Evolutionary conservation across 139 green algal genomes (phyloP).

Genomic region (Picochlorum sp.): DNA sequence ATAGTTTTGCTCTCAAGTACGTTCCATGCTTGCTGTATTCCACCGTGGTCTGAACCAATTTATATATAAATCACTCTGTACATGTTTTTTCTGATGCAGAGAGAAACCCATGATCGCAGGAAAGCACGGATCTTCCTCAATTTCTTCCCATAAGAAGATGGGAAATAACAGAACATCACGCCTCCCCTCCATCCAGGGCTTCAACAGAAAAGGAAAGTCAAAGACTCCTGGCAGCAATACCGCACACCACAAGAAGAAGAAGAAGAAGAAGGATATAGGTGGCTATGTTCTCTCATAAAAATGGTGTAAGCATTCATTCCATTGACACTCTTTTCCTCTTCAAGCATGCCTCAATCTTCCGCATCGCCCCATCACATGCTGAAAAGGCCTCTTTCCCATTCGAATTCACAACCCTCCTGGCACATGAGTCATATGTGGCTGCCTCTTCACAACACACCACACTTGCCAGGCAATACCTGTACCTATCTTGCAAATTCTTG

Average conservation of each 20-base stretch:
- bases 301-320: no score
- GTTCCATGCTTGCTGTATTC: neutral
- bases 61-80: neutral
- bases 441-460: slow-evolving; percentile 17
- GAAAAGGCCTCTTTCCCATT: slow-evolving; percentile 13
- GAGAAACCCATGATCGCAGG: neutral
- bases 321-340: neutral
- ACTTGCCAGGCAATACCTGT: slow-evolving; percentile 15
- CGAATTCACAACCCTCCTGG: slow-evolving; percentile 16
- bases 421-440: slow-evolving; percentile 14
- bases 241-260: no score
- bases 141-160: neutral
- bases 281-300: no score
- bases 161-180: neutral
- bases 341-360: slow-evolving; percentile 18
- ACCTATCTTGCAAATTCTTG: no score
- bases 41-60: neutral
- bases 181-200: neutral
- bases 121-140: neutral
- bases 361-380: slow-evolving; percentile 13
- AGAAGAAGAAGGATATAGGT: no score
- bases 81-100: neutral
- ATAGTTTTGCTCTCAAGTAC: slow-evolving; percentile 69
- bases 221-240: neutral
- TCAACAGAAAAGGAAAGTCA: slow-evolving; percentile 4